These are phyloP conservation scores for Ustilago sp. DNA, from an alignment of 1,284 basidiomycete species.

Conservation along the genomic window DNA sequence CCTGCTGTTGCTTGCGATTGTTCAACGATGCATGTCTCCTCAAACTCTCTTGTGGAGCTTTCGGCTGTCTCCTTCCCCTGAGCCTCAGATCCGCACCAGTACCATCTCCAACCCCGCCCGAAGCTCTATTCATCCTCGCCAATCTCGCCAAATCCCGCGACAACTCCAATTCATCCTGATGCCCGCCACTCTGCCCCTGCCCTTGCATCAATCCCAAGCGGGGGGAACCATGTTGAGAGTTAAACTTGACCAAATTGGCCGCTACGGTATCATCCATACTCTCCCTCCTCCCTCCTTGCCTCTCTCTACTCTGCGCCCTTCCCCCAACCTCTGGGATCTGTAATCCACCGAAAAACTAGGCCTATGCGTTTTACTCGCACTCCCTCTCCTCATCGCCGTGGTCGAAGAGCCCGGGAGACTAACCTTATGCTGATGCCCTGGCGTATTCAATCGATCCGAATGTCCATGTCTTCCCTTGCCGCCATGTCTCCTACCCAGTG, in stretches of 20 bases:
- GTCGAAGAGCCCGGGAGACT: conserved; percentile 33
- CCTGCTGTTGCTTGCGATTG: conserved; percentile 22
- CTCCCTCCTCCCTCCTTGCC: conserved; percentile 20
- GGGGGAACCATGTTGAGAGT: conserved; percentile 1
- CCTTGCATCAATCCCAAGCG: conserved; percentile 12
- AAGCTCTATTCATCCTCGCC: conserved; percentile 41
- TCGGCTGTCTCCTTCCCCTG: conserved; percentile 22
- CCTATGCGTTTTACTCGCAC: conserved; percentile 35
- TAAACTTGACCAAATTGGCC: conserved; percentile 14
- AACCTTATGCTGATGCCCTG: conserved; percentile 45
- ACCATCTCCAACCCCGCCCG: not conserved
- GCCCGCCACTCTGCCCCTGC: conserved; percentile 12
- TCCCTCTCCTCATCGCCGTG: conserved; percentile 31
- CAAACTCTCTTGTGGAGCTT: conserved; percentile 14
- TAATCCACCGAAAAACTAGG: conserved; percentile 50
- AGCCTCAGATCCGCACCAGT: not conserved
- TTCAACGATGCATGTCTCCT: conserved; percentile 34
- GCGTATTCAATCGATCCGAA: conserved; percentile 34
- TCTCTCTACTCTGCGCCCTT: conserved; percentile 25
- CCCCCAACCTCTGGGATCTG: conserved; percentile 6
- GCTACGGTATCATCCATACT: conserved; percentile 38
- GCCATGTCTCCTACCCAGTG: conserved; percentile 60
- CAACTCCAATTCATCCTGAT: conserved; percentile 45
- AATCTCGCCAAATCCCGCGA: conserved; percentile 44
- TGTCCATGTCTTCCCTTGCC: conserved; percentile 59